Evolutionary conservation across 345 rosid species (phyloP).

Genomic region (Cochlearia excelsa): DNA sequence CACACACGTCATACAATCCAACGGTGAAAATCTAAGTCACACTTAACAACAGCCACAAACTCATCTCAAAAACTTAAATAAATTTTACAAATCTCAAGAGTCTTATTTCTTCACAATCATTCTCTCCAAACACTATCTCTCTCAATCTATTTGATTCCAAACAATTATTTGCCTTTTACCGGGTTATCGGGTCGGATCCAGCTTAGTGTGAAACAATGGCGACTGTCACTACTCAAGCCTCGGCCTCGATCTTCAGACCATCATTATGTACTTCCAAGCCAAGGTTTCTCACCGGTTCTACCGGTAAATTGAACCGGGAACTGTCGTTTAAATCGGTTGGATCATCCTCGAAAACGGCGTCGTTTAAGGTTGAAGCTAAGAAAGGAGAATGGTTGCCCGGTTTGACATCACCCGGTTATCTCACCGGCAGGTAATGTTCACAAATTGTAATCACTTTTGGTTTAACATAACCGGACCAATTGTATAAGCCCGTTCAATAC

Average conservation of each 20-base stretch:
- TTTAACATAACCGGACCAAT: background rate
- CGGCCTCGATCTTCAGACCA: conserved; percentile 80
- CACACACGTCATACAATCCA: conserved; percentile 27
- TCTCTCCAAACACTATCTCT: conserved; percentile 29
- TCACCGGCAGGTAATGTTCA: conserved; percentile 66
- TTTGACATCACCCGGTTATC: conserved; percentile 73
- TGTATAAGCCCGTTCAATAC: too few species aligned
- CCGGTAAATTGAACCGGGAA: conserved; percentile 48
- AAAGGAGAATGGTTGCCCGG: conserved; percentile 98
- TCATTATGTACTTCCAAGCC: conserved; percentile 44
- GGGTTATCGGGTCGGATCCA: conserved; percentile 21
- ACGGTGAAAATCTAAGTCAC: conserved; percentile 15
- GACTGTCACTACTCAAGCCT: conserved; percentile 81
- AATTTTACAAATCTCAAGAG: conserved; percentile 14
- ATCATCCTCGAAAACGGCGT: conserved; percentile 28
- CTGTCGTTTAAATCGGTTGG: conserved; percentile 45
- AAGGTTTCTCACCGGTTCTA: conserved; percentile 64
- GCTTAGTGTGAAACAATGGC: too few species aligned
- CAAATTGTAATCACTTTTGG: background rate
- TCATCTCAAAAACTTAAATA: background rate
- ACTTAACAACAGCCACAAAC: conserved; percentile 60
- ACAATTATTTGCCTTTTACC: conserved; percentile 23
- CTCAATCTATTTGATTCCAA: conserved; percentile 34
- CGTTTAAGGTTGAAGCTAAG: conserved; percentile 76
- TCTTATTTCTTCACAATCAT: conserved; percentile 26